Evolutionary conservation across 2,329 filamentous ascomycete genomes (phyloP), one percentile per base, ranked within the genome.

Genomic region (Zasmidium angulare): DNA sequence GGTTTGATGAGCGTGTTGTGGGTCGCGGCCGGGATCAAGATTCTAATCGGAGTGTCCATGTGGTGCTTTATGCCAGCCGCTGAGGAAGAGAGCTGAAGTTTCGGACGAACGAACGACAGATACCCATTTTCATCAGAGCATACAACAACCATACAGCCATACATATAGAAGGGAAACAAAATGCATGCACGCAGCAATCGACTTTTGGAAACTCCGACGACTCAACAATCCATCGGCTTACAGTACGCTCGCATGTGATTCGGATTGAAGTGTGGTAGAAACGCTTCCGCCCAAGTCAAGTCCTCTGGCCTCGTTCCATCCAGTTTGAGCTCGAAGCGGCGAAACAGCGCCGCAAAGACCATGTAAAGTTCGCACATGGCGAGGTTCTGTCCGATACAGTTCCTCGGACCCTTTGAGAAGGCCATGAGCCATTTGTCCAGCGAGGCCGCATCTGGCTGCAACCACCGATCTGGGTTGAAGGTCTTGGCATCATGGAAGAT

Each of bases 391-490:
- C 57, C 60, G 48, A 64, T 29, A 50, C 62, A 64, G 7, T 46
- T 50, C 40, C 60, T 23, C 3, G 62, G 60, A 2, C 60, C 62
- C n/a, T 53, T 55, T 2, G 60, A 62, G 57, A 62, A 64, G 1
- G 56, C 40, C 10, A 64, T 54, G 1, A 64, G 46, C 56, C 56
- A 62, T 23, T 58, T 62, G 31, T 64, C 59, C 23, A 62, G 40
- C 14, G 50, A 36, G 17, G 54, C 17, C 2, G 53, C 49, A 11
- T 53, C 20, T 3, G 50, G 7, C 19, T 75, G 75, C 1, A 83
- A 68, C 81, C 81, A 83, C 48, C 81, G 75, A 46, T 74, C 72
- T 0, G 79, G 80, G 21, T 74, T 70, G 75, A 79, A 83, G 2
- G 63, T 69, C 50, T 81, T 76, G 0, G 81, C 77, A 0, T 78